These are phyloP conservation scores for Gossypium laxum DNA, from an alignment of 441 rosid genomes.

Conservation along the genomic window DNA sequence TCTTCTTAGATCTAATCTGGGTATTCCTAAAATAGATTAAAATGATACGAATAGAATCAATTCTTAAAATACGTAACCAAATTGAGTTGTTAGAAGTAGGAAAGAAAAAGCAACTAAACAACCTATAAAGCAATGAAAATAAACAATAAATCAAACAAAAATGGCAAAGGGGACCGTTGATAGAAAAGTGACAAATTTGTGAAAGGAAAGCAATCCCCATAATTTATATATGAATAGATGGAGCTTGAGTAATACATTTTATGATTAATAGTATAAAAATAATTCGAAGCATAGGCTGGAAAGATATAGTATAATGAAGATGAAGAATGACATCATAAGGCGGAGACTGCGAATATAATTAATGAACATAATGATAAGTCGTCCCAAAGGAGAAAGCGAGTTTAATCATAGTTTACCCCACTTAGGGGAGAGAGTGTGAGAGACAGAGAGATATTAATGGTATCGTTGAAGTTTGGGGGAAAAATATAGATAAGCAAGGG, in stretches of 20 bases:
- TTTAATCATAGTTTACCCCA: conserved; percentile 18
- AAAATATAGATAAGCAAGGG: too few species aligned
- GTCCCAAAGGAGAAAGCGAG: conserved; percentile 14
- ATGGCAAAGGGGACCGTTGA: not conserved
- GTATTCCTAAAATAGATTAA: too few species aligned
- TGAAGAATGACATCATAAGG: not conserved
- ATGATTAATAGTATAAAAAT: not conserved
- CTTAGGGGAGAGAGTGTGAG: not conserved
- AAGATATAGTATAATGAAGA: not conserved
- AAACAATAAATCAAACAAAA: not conserved
- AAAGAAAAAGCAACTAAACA: too few species aligned
- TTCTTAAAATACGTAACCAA: too few species aligned
- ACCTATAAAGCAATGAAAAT: not conserved
- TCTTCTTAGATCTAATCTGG: too few species aligned
- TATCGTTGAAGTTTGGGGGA: not conserved
- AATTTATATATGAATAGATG: not conserved
- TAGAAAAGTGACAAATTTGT: not conserved
- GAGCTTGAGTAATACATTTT: not conserved
- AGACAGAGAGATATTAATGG: not conserved
- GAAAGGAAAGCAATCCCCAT: not conserved
- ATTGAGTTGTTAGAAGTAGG: too few species aligned
- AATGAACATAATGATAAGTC: conserved; percentile 21
- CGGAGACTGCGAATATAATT: not conserved
- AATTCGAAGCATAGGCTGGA: not conserved
- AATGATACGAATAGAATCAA: too few species aligned